Conservation (phyloP, 2,329 filamentous ascomycete species). For the Sphaerostilbella broomeana region DNA sequence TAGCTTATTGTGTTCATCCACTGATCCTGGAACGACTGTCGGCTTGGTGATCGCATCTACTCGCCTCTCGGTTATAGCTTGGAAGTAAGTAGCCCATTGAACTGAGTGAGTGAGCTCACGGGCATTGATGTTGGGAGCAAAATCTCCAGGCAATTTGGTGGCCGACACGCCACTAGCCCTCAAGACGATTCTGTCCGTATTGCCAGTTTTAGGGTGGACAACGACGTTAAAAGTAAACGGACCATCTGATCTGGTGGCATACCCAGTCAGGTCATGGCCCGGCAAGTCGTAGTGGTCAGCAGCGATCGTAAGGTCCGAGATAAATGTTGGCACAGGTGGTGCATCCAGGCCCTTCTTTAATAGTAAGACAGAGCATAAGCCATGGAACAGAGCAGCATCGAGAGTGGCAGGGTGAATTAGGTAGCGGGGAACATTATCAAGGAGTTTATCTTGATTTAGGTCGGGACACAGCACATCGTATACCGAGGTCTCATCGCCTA, state of each 20-base stretch:
- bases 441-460: not conserved
- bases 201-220: not conserved
- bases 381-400: slow-evolving; percentile 3
- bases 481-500: slow-evolving; percentile 7
- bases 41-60: slow-evolving; percentile 6
- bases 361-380: slow-evolving; percentile 4
- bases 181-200: slow-evolving; percentile 4
- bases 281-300: not conserved
- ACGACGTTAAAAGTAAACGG: not conserved
- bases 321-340: slow-evolving; percentile 13
- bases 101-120: slow-evolving; percentile 9
- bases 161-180: slow-evolving; percentile 9
- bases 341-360: slow-evolving; percentile 9
- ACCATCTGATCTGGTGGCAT: not conserved
- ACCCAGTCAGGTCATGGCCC: slow-evolving; percentile 2
- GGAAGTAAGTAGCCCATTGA: slow-evolving; percentile 14
- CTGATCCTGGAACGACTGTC: not conserved
- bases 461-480: not conserved
- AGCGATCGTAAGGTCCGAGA: slow-evolving; percentile 8
- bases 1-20: not conserved
- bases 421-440: slow-evolving; percentile 5
- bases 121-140: no score
- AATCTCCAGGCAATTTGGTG: slow-evolving; percentile 9
- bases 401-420: slow-evolving; percentile 3
- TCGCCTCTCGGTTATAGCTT: slow-evolving; percentile 9